Evolutionary conservation across 495 filamentous ascomycete genomes (phyloP).

Genomic region (Penicillium taxi): DNA sequence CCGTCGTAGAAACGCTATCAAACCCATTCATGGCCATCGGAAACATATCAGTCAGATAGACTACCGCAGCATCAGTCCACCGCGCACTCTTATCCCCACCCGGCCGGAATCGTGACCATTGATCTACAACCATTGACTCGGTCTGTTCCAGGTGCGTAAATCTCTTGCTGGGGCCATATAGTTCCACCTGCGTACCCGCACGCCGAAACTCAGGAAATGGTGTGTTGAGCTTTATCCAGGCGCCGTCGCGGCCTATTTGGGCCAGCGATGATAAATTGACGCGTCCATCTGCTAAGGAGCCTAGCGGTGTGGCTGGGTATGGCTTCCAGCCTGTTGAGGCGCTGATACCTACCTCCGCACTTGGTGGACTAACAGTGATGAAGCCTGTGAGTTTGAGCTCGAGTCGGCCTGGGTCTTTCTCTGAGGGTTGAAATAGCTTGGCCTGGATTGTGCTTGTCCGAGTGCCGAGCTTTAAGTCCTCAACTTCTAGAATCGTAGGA

Average conservation of each 20-base stretch:
- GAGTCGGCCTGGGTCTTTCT: slow-evolving; percentile 14
- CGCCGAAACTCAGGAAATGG: slow-evolving; percentile 44
- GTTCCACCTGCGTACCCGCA: slow-evolving; percentile 45
- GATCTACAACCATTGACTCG: slow-evolving; percentile 42
- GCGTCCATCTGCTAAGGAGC: slow-evolving; percentile 14
- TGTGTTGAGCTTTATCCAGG: slow-evolving; percentile 25
- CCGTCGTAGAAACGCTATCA: slow-evolving; percentile 23
- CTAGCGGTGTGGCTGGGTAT: slow-evolving; percentile 36
- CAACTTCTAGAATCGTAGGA: slow-evolving; percentile 53
- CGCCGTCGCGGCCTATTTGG: slow-evolving; percentile 26
- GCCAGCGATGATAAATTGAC: slow-evolving; percentile 27
- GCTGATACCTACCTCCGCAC: slow-evolving; percentile 50
- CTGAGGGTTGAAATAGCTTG: slow-evolving; percentile 45
- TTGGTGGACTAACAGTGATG: slow-evolving; percentile 57
- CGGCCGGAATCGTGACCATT: slow-evolving; percentile 55
- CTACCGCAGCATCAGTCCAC: slow-evolving; percentile 49
- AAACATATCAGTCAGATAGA: slow-evolving; percentile 57
- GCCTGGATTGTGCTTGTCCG: slow-evolving; percentile 64
- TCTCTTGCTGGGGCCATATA: slow-evolving; percentile 45
- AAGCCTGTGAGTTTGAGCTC: slow-evolving; percentile 60
- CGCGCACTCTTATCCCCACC: slow-evolving; percentile 32
- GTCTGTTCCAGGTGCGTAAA: slow-evolving; percentile 23
- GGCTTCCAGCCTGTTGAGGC: slow-evolving; percentile 46
- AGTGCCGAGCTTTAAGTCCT: slow-evolving; percentile 65
- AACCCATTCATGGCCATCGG: slow-evolving; percentile 48